phyloP scores from a whole-genome alignment of 495 filamentous ascomycete genomes.

The Aspergillus nidulans region DNA sequence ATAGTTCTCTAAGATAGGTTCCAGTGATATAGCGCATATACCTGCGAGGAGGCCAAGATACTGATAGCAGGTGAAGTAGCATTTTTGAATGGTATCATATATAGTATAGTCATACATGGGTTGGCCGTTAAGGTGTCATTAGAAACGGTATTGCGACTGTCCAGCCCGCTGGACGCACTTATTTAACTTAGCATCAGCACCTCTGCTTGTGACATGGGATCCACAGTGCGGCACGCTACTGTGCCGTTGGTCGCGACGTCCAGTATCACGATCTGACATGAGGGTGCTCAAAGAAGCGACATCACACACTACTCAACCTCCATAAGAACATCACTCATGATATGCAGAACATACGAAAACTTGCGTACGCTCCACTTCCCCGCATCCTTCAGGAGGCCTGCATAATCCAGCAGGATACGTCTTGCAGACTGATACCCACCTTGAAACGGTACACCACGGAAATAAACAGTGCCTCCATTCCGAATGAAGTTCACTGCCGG shows the following conservation, averaged over 20 bases:
- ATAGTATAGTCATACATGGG: not conserved
- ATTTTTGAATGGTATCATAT: not conserved
- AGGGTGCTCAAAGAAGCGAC: not conserved
- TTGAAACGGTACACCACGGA: conserved; percentile 43
- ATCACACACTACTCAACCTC: conserved; percentile 22
- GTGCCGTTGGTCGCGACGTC: not conserved
- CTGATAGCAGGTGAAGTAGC: not conserved
- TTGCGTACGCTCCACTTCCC: conserved; percentile 50
- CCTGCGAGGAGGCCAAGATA: no score
- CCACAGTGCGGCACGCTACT: no score
- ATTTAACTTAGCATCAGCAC: not conserved
- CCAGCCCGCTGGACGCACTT: conserved; percentile 6
- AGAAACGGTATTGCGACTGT: not conserved
- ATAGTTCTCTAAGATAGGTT: no score
- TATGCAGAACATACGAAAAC: conserved; percentile 46
- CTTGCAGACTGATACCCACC: conserved; percentile 48
- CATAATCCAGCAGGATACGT: conserved; percentile 47
- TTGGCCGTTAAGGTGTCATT: not conserved
- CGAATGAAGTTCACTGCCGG: conserved; percentile 47
- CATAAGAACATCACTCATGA: conserved; percentile 52
- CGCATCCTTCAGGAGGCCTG: conserved; percentile 45
- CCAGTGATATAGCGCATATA: no score
- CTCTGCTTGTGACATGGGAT: no score
- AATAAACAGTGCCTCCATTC: conserved; percentile 45
- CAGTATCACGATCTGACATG: not conserved